Base-by-base conservation (phyloP, 2,329 filamentous ascomycete species). In the Simplicillium aogashimaense region DNA sequence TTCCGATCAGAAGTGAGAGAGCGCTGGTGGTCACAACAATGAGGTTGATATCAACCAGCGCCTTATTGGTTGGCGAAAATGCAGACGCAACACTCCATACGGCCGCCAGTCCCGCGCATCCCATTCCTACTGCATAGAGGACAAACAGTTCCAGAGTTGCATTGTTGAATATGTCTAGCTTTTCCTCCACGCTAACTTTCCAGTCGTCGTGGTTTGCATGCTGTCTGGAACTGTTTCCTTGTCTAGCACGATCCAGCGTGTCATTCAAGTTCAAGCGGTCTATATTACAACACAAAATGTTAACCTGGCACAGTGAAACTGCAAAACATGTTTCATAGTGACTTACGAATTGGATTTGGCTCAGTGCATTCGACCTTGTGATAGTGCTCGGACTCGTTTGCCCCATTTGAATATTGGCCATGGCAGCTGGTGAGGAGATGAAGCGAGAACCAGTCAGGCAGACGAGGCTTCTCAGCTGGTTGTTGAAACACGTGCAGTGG, bases 371-470 rank as follows among this genome's bases (percentile, higher is more conserved):
- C 66, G 14, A 64, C 54, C 43, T 69, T 69, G 43, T 63, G 59
- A 43, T 57, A 58, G 12, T 60, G 53, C 18, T 50, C 50, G 3
- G 53, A 47, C 8, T 41, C 54, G 3, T 66, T 67, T 2, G 60
- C 57, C 39, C 70, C 68, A 25, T 66, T 66, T 32, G 58, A 56
- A 45, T 62, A 73, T 47, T 60, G 47, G 36, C 69, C 69, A 49
- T 70, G 56, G 51, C 69, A 73, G 4, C 58, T 53, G 31, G 61
- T 59, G 65, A 69, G 66, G 48, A 73, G 47, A 46, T 73, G 69
- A 25, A 73, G 44, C 13, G 67, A 71, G 48, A 72, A 73, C 69
- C 69, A 73, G 44, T 72, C 58, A 1, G 63, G 60, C 41, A 73
- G 63, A 17, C 69, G 67, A 20, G 72, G 54, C n/a, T 60, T 56